These are phyloP conservation scores for Silene coronaria DNA, from an alignment of 179 eudicot genomes.

Conservation along the genomic window DNA sequence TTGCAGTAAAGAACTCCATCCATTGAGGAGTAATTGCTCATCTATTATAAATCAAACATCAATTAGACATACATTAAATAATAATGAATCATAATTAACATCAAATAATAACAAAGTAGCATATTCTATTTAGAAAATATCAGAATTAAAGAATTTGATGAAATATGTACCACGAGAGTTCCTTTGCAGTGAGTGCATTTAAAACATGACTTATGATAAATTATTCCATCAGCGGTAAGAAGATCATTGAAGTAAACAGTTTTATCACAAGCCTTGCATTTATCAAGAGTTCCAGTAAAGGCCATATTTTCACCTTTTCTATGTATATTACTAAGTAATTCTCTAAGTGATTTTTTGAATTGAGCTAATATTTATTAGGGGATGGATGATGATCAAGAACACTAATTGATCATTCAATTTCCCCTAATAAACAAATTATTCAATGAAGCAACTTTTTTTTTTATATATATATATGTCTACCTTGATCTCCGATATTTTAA, in stretches of 20 bases:
- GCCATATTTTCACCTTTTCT: slow-evolving; percentile 37
- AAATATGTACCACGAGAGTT: slow-evolving; percentile 36
- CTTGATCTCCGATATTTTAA: slow-evolving; percentile 26
- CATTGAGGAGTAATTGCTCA: slow-evolving; percentile 70
- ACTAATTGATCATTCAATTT: slow-evolving; percentile 9
- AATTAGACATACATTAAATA: neutral
- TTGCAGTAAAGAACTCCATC: slow-evolving; percentile 83
- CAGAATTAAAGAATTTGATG: neutral
- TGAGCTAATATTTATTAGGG: neutral
- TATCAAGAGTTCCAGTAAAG: slow-evolving; percentile 79
- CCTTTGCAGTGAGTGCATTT: slow-evolving; percentile 77
- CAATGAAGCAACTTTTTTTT: slow-evolving; percentile 22
- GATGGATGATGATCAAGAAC: slow-evolving; percentile 15
- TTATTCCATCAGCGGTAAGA: slow-evolving; percentile 64
- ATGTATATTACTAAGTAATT: neutral
- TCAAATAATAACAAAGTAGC: neutral
- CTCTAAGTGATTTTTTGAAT: neutral
- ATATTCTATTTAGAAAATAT: neutral
- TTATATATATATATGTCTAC: slow-evolving; percentile 7
- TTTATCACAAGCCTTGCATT: slow-evolving; percentile 86
- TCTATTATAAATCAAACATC: slow-evolving; percentile 27
- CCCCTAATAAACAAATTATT: slow-evolving; percentile 7
- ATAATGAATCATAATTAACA: neutral
- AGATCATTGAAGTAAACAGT: slow-evolving; percentile 83
- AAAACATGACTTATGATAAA: slow-evolving; percentile 73